These are phyloP conservation scores for Cyberlindnera sargentensis DNA, from an alignment of 805 yeast species.

Conservation along the genomic window DNA sequence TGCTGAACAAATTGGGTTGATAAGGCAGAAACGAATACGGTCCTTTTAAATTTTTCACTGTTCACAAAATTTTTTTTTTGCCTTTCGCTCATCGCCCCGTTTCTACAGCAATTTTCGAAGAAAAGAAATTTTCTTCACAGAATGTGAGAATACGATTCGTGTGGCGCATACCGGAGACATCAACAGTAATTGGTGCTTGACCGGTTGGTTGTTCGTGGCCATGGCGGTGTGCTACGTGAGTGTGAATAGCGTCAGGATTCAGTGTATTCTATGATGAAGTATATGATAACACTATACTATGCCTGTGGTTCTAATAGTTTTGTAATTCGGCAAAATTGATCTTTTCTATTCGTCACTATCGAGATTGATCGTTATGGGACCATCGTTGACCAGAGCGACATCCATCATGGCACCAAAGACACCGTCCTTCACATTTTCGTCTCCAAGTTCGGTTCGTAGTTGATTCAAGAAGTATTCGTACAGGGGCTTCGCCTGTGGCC, in stretches of 20 bases:
- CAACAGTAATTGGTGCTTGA: no score
- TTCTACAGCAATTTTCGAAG: background rate
- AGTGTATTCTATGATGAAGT: no score
- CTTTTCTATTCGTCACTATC: constrained; percentile 42
- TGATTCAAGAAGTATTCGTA: constrained; percentile 43
- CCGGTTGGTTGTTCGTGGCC: no score
- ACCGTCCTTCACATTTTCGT: constrained; percentile 74
- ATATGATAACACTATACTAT: no score
- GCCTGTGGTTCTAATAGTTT: background rate
- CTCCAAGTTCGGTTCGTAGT: constrained; percentile 47
- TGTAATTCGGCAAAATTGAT: no score
- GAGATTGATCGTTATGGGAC: constrained; percentile 83
- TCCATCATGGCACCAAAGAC: constrained; percentile 98
- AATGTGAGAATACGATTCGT: background rate
- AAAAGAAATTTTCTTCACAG: background rate
- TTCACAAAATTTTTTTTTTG: background rate
- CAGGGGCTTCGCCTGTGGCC: constrained; percentile 39
- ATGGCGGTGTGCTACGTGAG: no score
- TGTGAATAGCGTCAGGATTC: no score
- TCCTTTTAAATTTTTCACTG: background rate
- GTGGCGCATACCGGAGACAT: no score
- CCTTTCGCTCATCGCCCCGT: background rate
- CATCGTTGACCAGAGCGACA: constrained; percentile 80
- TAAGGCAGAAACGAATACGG: background rate
- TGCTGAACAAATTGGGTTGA: background rate